Evolutionary conservation across 225 moss, liverwort and hornwort genomes (phyloP), one percentile per base, ranked within the genome.

Genomic region (Marchantia paleacea): DNA sequence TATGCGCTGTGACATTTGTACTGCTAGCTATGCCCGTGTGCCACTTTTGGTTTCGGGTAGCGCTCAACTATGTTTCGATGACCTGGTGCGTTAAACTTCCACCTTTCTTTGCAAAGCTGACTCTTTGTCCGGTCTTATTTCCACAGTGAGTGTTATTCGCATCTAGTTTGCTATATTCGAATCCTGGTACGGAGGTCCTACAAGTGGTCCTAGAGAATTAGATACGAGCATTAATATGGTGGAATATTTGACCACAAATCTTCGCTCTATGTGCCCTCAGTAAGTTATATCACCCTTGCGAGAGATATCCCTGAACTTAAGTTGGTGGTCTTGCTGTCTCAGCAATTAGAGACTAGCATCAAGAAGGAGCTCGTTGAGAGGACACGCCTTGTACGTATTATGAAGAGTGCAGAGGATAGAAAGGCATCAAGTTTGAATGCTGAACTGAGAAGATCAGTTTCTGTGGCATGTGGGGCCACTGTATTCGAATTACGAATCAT

Each of bases 1-100:
- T 3, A 99, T 99, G 97, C 95, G 97, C n/a, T 99, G 97, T 88
- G 97, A 99, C 84, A 88, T 99, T 72, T 99, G 97, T 79, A 99
- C 97, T 11, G 86, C 93, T 25, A 93, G 89, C 79, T 91, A 87
- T 87, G 95, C 97, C 61, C 90, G 97, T 50, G 87, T 95, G 72
- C 88, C 97, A 67, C 91, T 99, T 70, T 85, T 99, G 55, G 95
- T 99, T 85, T 99, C 97, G 81, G 97, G 97, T 82, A 93, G 92
- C 87, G 97, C 95, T 67, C 97, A 99, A 71, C 90, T 94, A 51
- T 99, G 97, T 83, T 99, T 99, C 82, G 97, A 99, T 85, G 95
- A 99, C 81, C 92, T 93, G 92, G 97, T 97, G 29, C 73, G 83
- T 84, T 74, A 68, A 66, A 69, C 8, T 25, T 47, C 7, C 30